Evolutionary conservation across 257 asterid genomes (phyloP).

Genomic region (Thymus quinquecostatus): DNA sequence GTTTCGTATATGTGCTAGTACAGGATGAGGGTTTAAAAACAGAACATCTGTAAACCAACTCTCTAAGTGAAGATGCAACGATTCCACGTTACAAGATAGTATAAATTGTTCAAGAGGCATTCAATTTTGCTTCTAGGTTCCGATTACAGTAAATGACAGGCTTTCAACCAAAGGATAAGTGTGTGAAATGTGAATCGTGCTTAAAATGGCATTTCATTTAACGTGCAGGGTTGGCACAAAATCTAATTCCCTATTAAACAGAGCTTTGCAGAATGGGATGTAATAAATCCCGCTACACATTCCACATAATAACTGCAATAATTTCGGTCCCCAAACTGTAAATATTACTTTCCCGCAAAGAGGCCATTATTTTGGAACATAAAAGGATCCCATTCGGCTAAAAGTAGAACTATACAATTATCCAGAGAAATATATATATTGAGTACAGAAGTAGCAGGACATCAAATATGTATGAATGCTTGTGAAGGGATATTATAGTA

Average conservation of each 20-base stretch:
- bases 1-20: neutral
- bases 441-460: constrained; percentile 6
- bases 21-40: neutral
- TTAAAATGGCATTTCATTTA: constrained; percentile 15
- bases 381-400: constrained; percentile 9
- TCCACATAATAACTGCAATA: constrained; percentile 1
- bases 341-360: constrained; percentile 22
- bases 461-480: constrained; percentile 12
- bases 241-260: constrained; percentile 3
- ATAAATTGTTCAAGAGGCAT: neutral
- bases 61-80: constrained; percentile 3
- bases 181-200: neutral
- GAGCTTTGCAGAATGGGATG: neutral
- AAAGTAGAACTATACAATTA: constrained; percentile 11
- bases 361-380: constrained; percentile 16
- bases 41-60: neutral
- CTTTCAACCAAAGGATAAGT: neutral
- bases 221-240: neutral
- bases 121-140: neutral
- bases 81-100: neutral
- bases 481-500: constrained; percentile 30
- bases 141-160: neutral
- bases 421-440: constrained; percentile 9
- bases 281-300: constrained; percentile 14
- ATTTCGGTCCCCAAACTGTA: constrained; percentile 2